Evolutionary conservation across 495 filamentous ascomycete species (phyloP).

Genomic region (Trichocladium uniseriatum): DNA sequence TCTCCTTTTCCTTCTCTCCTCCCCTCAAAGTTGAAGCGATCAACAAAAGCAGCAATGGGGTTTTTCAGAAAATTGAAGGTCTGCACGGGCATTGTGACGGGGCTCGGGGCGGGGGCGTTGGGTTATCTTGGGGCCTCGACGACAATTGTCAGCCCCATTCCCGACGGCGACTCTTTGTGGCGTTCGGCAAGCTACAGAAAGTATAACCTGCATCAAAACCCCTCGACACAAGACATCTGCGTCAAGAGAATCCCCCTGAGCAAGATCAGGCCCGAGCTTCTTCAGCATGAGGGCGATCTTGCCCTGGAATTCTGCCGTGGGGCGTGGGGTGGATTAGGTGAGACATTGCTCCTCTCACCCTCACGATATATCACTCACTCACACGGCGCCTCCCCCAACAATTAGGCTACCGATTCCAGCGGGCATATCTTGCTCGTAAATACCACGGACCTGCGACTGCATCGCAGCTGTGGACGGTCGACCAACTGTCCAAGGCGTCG

Average conservation of each 20-base stretch:
- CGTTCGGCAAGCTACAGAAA: conserved; percentile 43
- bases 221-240: conserved; percentile 52
- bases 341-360: conserved; percentile 21
- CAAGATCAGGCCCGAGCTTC: conserved; percentile 54
- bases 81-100: conserved; percentile 35
- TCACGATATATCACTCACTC: not conserved
- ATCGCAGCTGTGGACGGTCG: conserved; percentile 51
- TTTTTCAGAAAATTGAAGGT: conserved; percentile 35
- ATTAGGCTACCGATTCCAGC: conserved; percentile 55
- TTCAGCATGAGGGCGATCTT: conserved; percentile 51
- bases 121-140: conserved; percentile 32
- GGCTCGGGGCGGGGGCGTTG: conserved; percentile 21
- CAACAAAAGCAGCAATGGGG: conserved; percentile 32
- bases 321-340: conserved; percentile 58
- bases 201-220: conserved; percentile 54
- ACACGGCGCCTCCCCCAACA: not conserved
- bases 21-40: not conserved
- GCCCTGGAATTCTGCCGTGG: conserved; percentile 56
- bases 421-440: conserved; percentile 51
- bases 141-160: conserved; percentile 36
- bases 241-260: conserved; percentile 51
- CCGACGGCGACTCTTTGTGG: conserved; percentile 53
- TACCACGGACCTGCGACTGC: conserved; percentile 53
- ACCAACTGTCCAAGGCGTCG: conserved; percentile 41
- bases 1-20: no score